These are phyloP conservation scores for Backusella luteola DNA, from an alignment of 192 early-diverging fungal species.

Conservation along the genomic window DNA sequence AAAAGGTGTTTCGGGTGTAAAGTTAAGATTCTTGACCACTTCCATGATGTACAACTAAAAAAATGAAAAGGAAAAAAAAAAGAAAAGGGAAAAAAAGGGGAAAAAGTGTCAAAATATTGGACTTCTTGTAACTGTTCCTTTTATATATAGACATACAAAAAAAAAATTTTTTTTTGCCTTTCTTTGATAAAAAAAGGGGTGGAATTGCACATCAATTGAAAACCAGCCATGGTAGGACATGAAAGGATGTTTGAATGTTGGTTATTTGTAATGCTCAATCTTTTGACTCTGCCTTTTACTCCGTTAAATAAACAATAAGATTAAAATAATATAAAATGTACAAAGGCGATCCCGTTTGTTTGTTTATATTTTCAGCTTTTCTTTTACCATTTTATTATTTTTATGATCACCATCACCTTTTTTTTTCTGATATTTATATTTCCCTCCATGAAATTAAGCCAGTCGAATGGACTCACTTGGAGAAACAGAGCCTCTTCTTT, in stretches of 20 bases:
- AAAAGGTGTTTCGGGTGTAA: slow-evolving; percentile 53
- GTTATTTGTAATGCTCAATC: slow-evolving; percentile 4
- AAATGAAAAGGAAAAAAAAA: background rate
- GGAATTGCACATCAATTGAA: background rate
- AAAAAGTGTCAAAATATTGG: background rate
- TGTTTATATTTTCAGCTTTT: background rate
- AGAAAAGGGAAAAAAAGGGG: background rate
- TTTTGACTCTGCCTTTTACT: background rate
- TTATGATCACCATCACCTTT: background rate
- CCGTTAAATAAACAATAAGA: background rate
- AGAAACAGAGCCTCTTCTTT: background rate
- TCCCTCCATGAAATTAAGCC: background rate
- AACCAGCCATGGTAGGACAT: slow-evolving; percentile 8
- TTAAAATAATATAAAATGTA: background rate
- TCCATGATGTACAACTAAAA: background rate
- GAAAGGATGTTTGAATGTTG: background rate
- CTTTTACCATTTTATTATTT: background rate
- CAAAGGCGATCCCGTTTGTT: background rate
- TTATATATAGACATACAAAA: background rate
- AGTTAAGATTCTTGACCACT: slow-evolving; percentile 41
- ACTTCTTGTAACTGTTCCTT: background rate
- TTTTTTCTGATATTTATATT: background rate
- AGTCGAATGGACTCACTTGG: background rate
- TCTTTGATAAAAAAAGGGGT: background rate
- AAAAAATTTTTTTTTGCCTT: background rate